Percentiles rank a stretch among this genome's conserved stretches.
Evolutionary conservation across 345 rosid species (phyloP).

Genomic region (Melaleuca quinquenervia): DNA sequence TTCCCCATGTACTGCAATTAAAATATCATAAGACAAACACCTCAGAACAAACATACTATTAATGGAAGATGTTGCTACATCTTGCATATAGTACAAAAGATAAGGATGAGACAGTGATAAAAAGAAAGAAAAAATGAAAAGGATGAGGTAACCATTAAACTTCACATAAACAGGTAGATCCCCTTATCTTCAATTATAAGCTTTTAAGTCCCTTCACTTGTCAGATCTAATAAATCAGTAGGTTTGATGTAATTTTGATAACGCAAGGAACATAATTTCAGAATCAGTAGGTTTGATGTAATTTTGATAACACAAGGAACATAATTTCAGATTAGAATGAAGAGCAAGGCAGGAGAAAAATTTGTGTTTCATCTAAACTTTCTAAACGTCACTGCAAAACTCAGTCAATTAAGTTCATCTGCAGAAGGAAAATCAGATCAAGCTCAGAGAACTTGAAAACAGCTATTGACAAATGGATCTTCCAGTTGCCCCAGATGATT

Average conservation of each 20-base stretch:
- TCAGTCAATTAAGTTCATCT: not conserved
- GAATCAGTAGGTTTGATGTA: not conserved
- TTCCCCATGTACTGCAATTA: conserved; percentile 12
- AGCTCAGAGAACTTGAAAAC: not conserved
- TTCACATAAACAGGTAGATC: not conserved
- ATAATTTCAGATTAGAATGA: not conserved
- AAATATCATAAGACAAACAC: not conserved
- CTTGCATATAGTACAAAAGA: not conserved
- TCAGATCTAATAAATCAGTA: not conserved
- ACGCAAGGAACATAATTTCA: not conserved
- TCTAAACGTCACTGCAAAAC: not conserved
- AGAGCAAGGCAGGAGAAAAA: not conserved
- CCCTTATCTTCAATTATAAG: not conserved
- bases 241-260: not conserved
- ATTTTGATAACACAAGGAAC: not conserved
- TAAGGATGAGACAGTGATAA: not conserved
- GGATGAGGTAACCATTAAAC: not conserved
- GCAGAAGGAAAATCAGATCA: not conserved
- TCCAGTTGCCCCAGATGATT: not conserved
- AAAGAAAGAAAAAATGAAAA: not conserved
- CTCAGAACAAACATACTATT: not conserved
- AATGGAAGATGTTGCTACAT: not conserved
- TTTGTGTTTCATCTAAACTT: not conserved
- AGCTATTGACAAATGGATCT: not conserved
- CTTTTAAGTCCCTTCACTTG: not conserved